Conservation (phyloP, 768 basidiomycete genomes). For the Mycena rebaudengoi region DNA sequence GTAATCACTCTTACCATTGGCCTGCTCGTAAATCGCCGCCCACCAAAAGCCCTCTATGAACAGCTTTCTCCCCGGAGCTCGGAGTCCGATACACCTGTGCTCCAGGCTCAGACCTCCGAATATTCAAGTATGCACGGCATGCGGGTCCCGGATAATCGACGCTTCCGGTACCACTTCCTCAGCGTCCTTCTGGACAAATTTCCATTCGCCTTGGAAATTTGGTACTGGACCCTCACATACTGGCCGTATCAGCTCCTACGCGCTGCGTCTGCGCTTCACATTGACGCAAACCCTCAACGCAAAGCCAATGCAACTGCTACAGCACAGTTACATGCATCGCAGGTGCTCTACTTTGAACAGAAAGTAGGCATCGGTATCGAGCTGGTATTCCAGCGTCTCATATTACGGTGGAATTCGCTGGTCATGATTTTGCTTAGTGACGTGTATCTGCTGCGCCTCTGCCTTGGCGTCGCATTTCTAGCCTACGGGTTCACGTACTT, state of each 20-base stretch:
- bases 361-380: conserved; percentile 3
- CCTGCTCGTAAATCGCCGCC: neutral
- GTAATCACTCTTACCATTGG: neutral
- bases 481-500: conserved; percentile 11
- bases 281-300: neutral
- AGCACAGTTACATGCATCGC: neutral
- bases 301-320: neutral
- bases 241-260: neutral
- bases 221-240: conserved; percentile 11
- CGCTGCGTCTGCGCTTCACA: neutral
- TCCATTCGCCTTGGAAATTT: conserved; percentile 12
- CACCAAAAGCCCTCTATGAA: neutral
- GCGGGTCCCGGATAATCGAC: neutral
- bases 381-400: conserved; percentile 9
- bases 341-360: conserved; percentile 1
- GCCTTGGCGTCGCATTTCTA: conserved; percentile 6
- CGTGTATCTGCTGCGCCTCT: neutral
- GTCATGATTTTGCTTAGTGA: neutral
- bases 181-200: conserved; percentile 9
- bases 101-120: neutral
- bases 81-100: neutral
- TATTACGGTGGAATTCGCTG: neutral
- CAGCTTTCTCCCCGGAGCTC: neutral
- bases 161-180: neutral
- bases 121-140: neutral